These are phyloP conservation scores for Nectriaceae sp. DNA, from an alignment of 2,329 filamentous ascomycete species.

Conservation along the genomic window DNA sequence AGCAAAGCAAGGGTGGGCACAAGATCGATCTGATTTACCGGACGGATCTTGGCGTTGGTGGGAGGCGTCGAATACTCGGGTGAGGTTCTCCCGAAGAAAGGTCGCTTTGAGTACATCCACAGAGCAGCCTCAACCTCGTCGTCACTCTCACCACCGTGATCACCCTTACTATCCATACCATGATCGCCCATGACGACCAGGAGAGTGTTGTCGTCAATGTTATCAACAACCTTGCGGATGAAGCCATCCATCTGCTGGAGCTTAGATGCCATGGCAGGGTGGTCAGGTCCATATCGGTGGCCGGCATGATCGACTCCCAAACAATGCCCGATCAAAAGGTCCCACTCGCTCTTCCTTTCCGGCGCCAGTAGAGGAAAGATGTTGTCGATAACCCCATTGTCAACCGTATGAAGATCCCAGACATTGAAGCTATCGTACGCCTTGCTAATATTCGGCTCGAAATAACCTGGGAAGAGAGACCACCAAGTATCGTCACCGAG, in stretches of 20 bases:
- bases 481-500: conserved; percentile 99
- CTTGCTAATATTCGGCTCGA: conserved; percentile 80
- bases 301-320: conserved; percentile 96
- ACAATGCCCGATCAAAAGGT: conserved; percentile 92
- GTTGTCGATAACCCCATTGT: conserved; percentile 91
- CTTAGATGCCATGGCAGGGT: conserved; percentile 89
- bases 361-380: conserved; percentile 78
- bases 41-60: conserved; percentile 73
- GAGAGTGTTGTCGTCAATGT: conserved; percentile 81
- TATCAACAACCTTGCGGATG: conserved; percentile 68
- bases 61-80: conserved; percentile 60
- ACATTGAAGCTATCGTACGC: conserved; percentile 98
- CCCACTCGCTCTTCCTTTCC: conserved; percentile 72
- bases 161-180: conserved; percentile 96
- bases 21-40: conserved; percentile 86
- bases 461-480: conserved; percentile 89
- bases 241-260: conserved; percentile 87
- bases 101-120: conserved; percentile 97
- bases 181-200: conserved; percentile 98
- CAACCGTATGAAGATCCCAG: conserved; percentile 95
- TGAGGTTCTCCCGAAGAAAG: conserved; percentile 77
- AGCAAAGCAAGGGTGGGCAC: conserved; percentile 89
- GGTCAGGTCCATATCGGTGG: conserved; percentile 91
- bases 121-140: conserved; percentile 92
- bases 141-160: conserved; percentile 97